A percentile compares a stretch with the other conserved stretches of the same genome.
Conservation (phyloP, 768 basidiomycete genomes). For the Lyophyllum atratum region DNA sequence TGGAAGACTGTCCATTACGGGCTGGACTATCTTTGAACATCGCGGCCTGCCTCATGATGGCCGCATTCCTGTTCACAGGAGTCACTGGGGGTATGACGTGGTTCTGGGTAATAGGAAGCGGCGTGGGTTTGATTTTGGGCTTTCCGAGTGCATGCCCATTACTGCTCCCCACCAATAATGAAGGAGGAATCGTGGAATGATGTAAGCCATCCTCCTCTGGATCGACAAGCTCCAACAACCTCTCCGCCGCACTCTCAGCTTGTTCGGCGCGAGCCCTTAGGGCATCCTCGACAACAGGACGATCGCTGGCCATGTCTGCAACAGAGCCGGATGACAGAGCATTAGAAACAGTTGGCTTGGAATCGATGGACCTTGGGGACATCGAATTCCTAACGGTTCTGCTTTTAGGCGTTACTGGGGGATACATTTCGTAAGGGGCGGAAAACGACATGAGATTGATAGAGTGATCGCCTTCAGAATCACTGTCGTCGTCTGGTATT, state of each 20-base stretch:
- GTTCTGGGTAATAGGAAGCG: slow-evolving; percentile 34
- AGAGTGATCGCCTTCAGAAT: slow-evolving; percentile 65
- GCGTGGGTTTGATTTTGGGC: slow-evolving; percentile 37
- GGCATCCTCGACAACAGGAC: slow-evolving; percentile 77
- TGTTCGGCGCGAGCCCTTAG: slow-evolving; percentile 87
- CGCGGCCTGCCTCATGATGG: slow-evolving; percentile 73
- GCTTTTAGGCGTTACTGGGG: slow-evolving; percentile 27
- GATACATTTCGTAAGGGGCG: slow-evolving; percentile 59
- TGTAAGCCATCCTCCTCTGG: slow-evolving; percentile 63
- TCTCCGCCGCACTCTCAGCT: slow-evolving; percentile 90
- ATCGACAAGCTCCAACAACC: slow-evolving; percentile 84
- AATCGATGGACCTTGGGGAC: slow-evolving; percentile 55
- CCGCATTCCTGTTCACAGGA: slow-evolving; percentile 58
- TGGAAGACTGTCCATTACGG: slow-evolving; percentile 50
- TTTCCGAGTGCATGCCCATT: slow-evolving; percentile 39
- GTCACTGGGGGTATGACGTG: slow-evolving; percentile 53
- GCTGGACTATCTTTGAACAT: slow-evolving; percentile 83
- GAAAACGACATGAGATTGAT: slow-evolving; percentile 74
- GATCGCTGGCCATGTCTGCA: slow-evolving; percentile 35
- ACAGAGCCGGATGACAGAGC: slow-evolving; percentile 60
- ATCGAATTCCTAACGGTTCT: slow-evolving; percentile 45
- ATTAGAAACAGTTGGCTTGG: slow-evolving; percentile 57
- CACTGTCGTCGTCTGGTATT: slow-evolving; percentile 72
- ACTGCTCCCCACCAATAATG: slow-evolving; percentile 48
- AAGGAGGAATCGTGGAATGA: slow-evolving; percentile 55